phyloP scores from a whole-genome alignment of 2,329 filamentous ascomycete species.

The Emericellopsis cladophorae region DNA sequence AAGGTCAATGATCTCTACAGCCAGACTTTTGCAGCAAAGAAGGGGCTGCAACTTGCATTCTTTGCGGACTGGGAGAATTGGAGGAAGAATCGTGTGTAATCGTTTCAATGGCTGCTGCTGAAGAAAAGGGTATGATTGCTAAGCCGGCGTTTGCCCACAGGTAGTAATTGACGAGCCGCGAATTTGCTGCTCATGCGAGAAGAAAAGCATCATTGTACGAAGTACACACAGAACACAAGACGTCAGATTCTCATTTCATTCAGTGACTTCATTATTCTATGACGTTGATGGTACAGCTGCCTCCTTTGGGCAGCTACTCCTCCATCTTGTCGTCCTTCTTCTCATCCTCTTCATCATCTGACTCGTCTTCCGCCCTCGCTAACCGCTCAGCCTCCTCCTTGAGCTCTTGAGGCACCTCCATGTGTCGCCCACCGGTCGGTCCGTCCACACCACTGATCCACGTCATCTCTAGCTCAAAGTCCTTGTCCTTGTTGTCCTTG shows the following conservation, averaged over 20 bases:
- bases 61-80: constrained; percentile 67
- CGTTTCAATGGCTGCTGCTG: too few relatives aligned
- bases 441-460: constrained; percentile 83
- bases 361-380: constrained; percentile 81
- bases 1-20: constrained; percentile 20
- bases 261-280: constrained; percentile 21
- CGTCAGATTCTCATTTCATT: constrained; percentile 2
- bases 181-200: too few relatives aligned
- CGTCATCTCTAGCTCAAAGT: constrained; percentile 98
- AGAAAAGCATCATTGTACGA: too few relatives aligned
- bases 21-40: too few relatives aligned
- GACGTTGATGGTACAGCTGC: constrained; percentile 21
- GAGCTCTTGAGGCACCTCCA: constrained; percentile 85
- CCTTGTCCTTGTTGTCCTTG: constrained; percentile 99
- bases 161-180: too few relatives aligned
- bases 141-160: too few relatives aligned
- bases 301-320: constrained; percentile 42
- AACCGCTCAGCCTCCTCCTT: constrained; percentile 84
- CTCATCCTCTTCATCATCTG: constrained; percentile 54
- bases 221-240: background rate
- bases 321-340: constrained; percentile 75
- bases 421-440: constrained; percentile 83
- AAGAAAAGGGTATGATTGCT: too few relatives aligned
- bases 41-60: constrained; percentile 39
- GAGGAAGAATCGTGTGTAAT: constrained; percentile 38